Evolutionary conservation across 345 rosid species (phyloP), one percentile per base, ranked within the genome.

Genomic region (Arabidopsis arenosa): DNA sequence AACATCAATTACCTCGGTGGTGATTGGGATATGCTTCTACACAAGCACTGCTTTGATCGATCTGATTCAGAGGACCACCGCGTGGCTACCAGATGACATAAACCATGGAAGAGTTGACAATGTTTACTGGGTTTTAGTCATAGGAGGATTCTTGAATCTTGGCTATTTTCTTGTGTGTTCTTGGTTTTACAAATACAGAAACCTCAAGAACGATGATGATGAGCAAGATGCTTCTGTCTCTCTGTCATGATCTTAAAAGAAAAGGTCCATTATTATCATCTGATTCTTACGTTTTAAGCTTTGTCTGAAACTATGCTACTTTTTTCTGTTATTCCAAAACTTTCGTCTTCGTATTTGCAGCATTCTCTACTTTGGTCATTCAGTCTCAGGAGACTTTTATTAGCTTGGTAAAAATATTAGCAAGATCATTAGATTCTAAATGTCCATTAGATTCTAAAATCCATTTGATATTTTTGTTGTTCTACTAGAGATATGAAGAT

Each of bases 61-160:
- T 71, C 53, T 83, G 3, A 41, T 86, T 2, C 80, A 80, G 12
- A 77, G 78, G 47, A 55, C 58, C 2, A 85, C 93, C 0, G 54
- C 21, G 7, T 87, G 93, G 93, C 65, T 86, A 55, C 92, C 84
- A 2, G 74, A 87, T 17, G 57, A 87, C 32, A 80, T 89, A 0
- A 84, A 87, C 56, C 49, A 72, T 0, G 93, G 92, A 40, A 84
- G 88, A 73, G 68, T 88, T 9, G 86, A 85, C 48, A 68, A 74
- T 66, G 74, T 85, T 11, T 86, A 82, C 13, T 84, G 87, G 89
- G 49, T 81, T 77, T 74, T 88, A 51, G 77, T 59, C 11, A 75
- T 70, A 10, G 66, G 70, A 26, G 84, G 82, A 48, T 52, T 66
- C 56, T 23, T 83, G 35, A 88, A 90, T 82, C 85, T 85, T 28